Conservation (phyloP, 2,329 filamentous ascomycete genomes). For the Ophidiomyces ophidiicola region DNA sequence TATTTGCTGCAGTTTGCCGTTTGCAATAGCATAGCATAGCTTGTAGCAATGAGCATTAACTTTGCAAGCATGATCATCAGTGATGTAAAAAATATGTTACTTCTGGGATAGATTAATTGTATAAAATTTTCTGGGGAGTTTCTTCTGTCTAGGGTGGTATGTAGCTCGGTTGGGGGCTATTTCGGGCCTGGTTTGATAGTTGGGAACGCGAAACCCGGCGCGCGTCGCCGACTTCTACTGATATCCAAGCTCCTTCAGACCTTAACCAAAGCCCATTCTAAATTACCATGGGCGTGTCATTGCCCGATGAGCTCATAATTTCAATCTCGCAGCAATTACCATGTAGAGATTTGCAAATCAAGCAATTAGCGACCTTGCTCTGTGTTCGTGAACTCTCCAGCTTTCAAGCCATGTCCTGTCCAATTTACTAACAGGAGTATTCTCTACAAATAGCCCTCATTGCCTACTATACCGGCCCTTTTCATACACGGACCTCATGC, state of each 20-base stretch:
- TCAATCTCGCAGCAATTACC: constrained; percentile 33
- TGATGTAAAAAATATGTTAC: too few relatives aligned
- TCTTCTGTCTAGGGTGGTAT: too few relatives aligned
- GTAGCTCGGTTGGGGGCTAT: too few relatives aligned
- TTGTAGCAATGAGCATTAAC: constrained; percentile 4
- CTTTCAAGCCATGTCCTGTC: too few relatives aligned
- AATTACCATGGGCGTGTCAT: constrained; percentile 15
- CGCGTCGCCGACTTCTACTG: too few relatives aligned
- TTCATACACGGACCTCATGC: constrained; percentile 75
- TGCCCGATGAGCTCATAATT: constrained; percentile 25
- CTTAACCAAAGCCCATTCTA: neutral
- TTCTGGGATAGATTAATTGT: too few relatives aligned
- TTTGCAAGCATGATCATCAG: constrained; percentile 3
- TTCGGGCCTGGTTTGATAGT: too few relatives aligned
- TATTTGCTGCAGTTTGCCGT: neutral
- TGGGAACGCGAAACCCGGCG: too few relatives aligned
- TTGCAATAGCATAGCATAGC: constrained; percentile 5
- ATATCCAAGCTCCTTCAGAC: too few relatives aligned
- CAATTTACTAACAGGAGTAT: too few relatives aligned
- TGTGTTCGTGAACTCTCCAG: constrained; percentile 29
- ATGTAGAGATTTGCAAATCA: constrained; percentile 33
- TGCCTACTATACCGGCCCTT: constrained; percentile 60
- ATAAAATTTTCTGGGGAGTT: too few relatives aligned
- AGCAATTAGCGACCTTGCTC: constrained; percentile 32
- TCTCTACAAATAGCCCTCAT: constrained; percentile 20